A percentile compares a stretch with the other conserved stretches of the same genome.
Conservation (phyloP, 2,329 filamentous ascomycete genomes). For the Monilinia laxa region DNA sequence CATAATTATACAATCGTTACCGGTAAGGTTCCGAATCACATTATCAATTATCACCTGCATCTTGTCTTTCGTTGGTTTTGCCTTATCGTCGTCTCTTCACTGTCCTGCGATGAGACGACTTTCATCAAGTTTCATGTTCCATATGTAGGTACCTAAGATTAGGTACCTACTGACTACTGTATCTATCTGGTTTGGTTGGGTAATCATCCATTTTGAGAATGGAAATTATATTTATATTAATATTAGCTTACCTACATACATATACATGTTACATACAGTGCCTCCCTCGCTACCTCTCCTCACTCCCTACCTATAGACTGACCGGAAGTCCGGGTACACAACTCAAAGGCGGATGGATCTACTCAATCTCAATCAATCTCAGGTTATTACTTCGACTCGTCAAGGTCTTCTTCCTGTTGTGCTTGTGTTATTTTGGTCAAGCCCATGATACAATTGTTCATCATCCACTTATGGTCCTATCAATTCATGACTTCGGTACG, state of each 20-base stretch:
- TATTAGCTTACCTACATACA: no score
- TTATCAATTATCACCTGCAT: neutral
- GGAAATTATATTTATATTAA: neutral
- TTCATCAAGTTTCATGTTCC: neutral
- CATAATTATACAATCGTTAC: neutral
- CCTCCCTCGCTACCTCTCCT: no score
- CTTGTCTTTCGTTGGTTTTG: no score
- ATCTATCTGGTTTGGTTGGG: no score
- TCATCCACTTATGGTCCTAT: neutral
- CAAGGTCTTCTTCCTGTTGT: constrained; percentile 3
- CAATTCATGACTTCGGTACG: neutral
- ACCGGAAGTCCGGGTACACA: constrained; percentile 4
- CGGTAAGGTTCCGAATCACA: neutral
- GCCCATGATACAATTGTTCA: neutral
- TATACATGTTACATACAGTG: no score
- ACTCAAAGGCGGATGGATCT: constrained; percentile 11
- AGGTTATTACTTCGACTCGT: neutral
- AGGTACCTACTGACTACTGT: no score
- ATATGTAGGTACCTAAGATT: no score
- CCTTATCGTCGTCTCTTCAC: neutral
- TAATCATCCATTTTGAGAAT: neutral
- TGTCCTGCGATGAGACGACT: neutral
- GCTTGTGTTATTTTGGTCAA: neutral
- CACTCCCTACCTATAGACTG: no score
- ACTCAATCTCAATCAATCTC: constrained; percentile 14